Percentiles rank a stretch among this genome's conserved stretches.
Conservation (phyloP, 345 rosid genomes). For the Clarkia xantiana region DNA sequence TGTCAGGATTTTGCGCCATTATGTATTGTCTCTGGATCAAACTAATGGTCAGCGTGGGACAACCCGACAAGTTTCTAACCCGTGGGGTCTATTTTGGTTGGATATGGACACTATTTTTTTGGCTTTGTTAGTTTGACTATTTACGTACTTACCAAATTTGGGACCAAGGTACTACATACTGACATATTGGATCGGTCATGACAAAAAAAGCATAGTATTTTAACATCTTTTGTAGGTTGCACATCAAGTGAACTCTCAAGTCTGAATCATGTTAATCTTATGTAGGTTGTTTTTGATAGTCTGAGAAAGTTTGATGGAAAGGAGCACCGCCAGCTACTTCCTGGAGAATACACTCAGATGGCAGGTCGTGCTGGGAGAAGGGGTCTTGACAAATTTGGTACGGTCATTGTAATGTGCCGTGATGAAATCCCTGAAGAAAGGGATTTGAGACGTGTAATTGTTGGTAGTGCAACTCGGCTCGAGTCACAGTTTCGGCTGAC, state of each 20-base stretch:
- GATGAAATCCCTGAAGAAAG: slow-evolving; percentile 83
- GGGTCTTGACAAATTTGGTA: slow-evolving; percentile 92
- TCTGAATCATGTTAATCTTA: slow-evolving; percentile 10
- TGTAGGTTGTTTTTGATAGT: slow-evolving; percentile 83
- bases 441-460: slow-evolving; percentile 42
- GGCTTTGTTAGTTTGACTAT: no score
- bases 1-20: no score
- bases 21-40: no score
- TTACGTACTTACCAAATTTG: no score
- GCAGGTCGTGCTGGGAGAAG: slow-evolving; percentile 99
- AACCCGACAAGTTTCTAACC: no score
- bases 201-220: no score
- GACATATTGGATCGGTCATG: no score
- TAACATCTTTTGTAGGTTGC: neutral
- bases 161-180: no score
- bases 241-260: neutral
- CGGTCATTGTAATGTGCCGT: slow-evolving; percentile 85
- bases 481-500: slow-evolving; percentile 93
- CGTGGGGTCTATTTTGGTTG: no score
- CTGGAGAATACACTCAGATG: slow-evolving; percentile 99
- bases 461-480: slow-evolving; percentile 76
- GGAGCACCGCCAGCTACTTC: slow-evolving; percentile 68
- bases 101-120: no score
- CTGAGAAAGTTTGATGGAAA: slow-evolving; percentile 92
- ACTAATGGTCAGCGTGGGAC: no score